Conservation (phyloP, 306 rosid species). For the Glycine latifolia region DNA sequence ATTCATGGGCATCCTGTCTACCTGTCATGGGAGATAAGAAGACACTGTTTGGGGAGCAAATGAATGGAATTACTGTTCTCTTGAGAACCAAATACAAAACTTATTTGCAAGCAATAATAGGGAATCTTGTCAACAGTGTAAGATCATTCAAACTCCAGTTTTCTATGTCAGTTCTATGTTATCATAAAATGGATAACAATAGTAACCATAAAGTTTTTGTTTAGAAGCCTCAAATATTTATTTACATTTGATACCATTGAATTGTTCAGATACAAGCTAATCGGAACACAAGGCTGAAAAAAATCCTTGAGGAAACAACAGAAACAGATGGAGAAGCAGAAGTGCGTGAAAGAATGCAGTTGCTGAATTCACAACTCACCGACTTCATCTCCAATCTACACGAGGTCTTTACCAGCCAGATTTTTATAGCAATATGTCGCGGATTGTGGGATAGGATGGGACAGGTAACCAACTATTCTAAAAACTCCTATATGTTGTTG, state of each 20-base stretch:
- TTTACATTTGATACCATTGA: background rate
- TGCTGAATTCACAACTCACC: slow-evolving; percentile 75
- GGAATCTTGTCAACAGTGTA: slow-evolving; percentile 89
- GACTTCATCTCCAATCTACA: slow-evolving; percentile 90
- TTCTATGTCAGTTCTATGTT: background rate
- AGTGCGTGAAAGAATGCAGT: slow-evolving; percentile 92
- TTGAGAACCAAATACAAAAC: slow-evolving; percentile 92
- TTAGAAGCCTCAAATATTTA: no score
- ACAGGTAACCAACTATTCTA: slow-evolving; percentile 62
- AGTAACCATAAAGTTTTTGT: background rate
- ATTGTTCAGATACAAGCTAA: slow-evolving; percentile 78
- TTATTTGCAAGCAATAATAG: slow-evolving; percentile 92
- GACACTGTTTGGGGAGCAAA: slow-evolving; percentile 84
- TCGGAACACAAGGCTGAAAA: slow-evolving; percentile 75
- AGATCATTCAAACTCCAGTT: slow-evolving; percentile 43
- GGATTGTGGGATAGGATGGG: slow-evolving; percentile 98
- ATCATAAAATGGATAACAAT: no score
- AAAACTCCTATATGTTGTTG: background rate
- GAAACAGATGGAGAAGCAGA: slow-evolving; percentile 94
- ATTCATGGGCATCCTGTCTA: slow-evolving; percentile 88
- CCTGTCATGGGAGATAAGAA: slow-evolving; percentile 84
- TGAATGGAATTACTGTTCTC: slow-evolving; percentile 88
- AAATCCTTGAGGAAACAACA: slow-evolving; percentile 89
- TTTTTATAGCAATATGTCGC: slow-evolving; percentile 80
- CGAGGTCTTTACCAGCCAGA: slow-evolving; percentile 81